Conservation (phyloP, 768 basidiomycete genomes). For the Suillus tomentosus region DNA sequence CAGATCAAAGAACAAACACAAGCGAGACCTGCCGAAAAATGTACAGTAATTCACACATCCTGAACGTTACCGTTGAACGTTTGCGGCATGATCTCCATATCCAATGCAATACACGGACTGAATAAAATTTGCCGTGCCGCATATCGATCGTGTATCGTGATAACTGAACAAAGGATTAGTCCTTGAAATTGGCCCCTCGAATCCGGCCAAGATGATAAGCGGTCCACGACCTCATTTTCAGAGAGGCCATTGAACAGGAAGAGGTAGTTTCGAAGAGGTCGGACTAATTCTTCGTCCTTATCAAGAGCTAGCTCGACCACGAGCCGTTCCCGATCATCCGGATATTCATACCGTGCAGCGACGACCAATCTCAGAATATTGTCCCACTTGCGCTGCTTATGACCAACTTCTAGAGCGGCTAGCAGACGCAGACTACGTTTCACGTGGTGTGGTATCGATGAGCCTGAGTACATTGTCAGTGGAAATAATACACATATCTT, state of each 20-base stretch:
- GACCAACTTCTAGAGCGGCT: neutral
- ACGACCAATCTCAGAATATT: neutral
- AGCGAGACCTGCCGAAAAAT: neutral
- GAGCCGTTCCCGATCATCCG: slow-evolving; percentile 1
- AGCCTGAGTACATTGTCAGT: neutral
- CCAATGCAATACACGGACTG: neutral
- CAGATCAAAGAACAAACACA: too few species aligned
- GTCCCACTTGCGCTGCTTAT: neutral
- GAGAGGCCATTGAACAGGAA: neutral
- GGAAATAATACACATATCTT: neutral
- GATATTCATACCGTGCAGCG: neutral
- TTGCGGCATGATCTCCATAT: neutral
- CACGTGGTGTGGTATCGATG: neutral
- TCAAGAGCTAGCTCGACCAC: neutral
- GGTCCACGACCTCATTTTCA: slow-evolving; percentile 1
- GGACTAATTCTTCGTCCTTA: neutral
- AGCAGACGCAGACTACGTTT: slow-evolving; percentile 4
- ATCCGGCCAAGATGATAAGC: neutral
- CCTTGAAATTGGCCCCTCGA: neutral
- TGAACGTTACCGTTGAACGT: neutral
- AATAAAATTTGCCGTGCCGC: neutral
- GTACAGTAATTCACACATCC: neutral
- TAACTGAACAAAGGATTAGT: neutral
- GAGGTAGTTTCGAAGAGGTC: slow-evolving; percentile 5
- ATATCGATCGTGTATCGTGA: neutral